Evolutionary conservation across 371 early-diverging fungal genomes (phyloP), one percentile per base, ranked within the genome.

Genomic region (Blakeslea trispora): DNA sequence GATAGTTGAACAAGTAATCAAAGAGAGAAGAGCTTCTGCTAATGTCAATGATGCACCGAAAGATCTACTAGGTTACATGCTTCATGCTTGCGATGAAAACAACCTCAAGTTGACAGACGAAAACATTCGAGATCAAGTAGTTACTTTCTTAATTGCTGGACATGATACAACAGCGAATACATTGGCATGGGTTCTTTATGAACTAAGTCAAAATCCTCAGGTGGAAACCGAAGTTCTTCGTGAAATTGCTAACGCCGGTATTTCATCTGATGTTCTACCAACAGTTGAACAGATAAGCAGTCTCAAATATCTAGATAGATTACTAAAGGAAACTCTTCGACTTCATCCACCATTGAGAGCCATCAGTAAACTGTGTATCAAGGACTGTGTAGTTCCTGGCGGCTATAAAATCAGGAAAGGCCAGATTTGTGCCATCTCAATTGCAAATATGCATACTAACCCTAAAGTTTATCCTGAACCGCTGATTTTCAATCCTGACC

Each of bases 51-150:
- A 73, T 43, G 45, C 35, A 18, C 28, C 50, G 18, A 58, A 50
- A 22, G 82, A 85, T 55, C 44, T 85, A 18, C 55, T 83, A 15
- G 82, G 75, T 15, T 83, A 64, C 45, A 85, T 85, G 85, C 45
- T 85, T 47, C 79, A 72, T 34, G 82, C 77, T 0, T 55, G 66
- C 11, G 79, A 70, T 41, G 68, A 69, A 23, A 61, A 77, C 14
- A 59, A 67, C 21, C 64, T 66, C 19, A 65, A 69, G 37, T 45
- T 84, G n/a, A 45, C 63, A 2, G 79, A 83, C 48, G 69, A 68
- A 34, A 65, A 81, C 17, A 83, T 82, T 47, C 74, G 82, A 44
- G 80, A 82, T 54, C 79, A 83, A 59, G 81, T 83, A 11, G 69
- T 81, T 19, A 79, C 82, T 5, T 80, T 80, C 32, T 41, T 79